phyloP scores from a whole-genome alignment of 306 rosid genomes.

The Potentilla sterilis region DNA sequence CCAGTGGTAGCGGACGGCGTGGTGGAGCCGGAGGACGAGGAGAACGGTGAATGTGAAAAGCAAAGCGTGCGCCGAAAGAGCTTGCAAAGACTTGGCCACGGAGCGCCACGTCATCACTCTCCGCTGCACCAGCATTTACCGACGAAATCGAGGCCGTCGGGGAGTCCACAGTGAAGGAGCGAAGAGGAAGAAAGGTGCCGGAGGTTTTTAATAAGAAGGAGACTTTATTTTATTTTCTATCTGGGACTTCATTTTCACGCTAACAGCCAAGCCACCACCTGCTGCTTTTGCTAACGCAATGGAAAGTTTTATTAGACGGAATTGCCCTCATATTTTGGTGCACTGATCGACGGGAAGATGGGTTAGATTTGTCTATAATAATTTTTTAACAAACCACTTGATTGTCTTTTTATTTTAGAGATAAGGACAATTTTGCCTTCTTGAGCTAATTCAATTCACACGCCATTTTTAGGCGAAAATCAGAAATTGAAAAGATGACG shows the following conservation, averaged over 20 bases:
- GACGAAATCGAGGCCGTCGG: not conserved
- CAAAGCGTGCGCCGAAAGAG: slow-evolving; percentile 59
- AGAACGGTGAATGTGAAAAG: slow-evolving; percentile 69
- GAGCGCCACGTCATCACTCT: slow-evolving; percentile 83
- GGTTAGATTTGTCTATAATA: not conserved
- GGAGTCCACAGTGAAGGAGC: not conserved
- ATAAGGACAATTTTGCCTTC: not conserved
- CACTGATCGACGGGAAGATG: not conserved
- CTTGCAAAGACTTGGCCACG: slow-evolving; percentile 60
- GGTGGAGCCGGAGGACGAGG: slow-evolving; percentile 70
- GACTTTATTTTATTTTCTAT: not conserved
- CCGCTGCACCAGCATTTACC: slow-evolving; percentile 51
- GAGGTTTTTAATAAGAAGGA: not conserved
- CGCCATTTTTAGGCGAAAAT: not conserved
- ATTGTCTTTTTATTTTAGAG: not conserved
- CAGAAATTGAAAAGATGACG: no score
- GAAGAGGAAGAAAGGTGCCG: not conserved
- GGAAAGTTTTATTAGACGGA: not conserved
- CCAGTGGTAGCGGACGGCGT: slow-evolving; percentile 49
- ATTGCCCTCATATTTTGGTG: not conserved
- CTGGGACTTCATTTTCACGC: slow-evolving; percentile 7
- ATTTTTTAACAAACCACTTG: no score
- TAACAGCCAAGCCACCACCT: not conserved
- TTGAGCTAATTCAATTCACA: not conserved
- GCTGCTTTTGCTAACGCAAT: not conserved